Base-by-base conservation (phyloP, 768 basidiomycete genomes). In the Rickenella mellea region DNA sequence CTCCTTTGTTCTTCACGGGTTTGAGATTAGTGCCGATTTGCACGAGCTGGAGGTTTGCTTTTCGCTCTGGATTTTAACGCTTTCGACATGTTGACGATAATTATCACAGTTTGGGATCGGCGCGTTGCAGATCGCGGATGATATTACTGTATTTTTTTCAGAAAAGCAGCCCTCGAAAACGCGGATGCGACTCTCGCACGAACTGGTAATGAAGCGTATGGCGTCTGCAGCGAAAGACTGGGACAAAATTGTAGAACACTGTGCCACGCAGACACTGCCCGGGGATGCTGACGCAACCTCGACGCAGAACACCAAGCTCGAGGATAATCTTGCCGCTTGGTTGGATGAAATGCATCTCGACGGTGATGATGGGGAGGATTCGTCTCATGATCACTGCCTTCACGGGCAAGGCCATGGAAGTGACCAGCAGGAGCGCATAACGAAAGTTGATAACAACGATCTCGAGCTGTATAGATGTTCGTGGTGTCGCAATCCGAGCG, bases 401-500 rank as follows among this genome's bases (percentile, higher is more conserved):
- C 61, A 69, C 19, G 59, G 54, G 1, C 20, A 52, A n/a, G 32
- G 27, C 1, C n/a, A n/a, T n/a, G 2, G 66, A 61, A 14, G 57
- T 48, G 14, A 59, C 31, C 57, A 64, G 26, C 57, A 36, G 15
- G 19, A 61, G 10, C 67, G 70, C 39, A 66, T 71, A 10, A 69
- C 63, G 50, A n/a, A n/a, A n/a, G 62, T 76, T 48, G 71, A 66
- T 44, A 54, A 57, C 15, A 74, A 77, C 35, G 58, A 61, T 15
- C 70, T 78, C 7, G 65, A 57, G 28, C 57, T 83, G 30, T 81
- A 76, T 56, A 59, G 68, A 20, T 83, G 81, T 50, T 76, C 78
- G 20, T 76, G 71, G 67, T 82, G 80, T 46, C 65, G 70, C 5
- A 81, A 80, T 44, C 78, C 78, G 6, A 80, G 73, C 39, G 76